phyloP scores from a whole-genome alignment of 2,329 filamentous ascomycete species.

The Atkinsonella texensis region DNA sequence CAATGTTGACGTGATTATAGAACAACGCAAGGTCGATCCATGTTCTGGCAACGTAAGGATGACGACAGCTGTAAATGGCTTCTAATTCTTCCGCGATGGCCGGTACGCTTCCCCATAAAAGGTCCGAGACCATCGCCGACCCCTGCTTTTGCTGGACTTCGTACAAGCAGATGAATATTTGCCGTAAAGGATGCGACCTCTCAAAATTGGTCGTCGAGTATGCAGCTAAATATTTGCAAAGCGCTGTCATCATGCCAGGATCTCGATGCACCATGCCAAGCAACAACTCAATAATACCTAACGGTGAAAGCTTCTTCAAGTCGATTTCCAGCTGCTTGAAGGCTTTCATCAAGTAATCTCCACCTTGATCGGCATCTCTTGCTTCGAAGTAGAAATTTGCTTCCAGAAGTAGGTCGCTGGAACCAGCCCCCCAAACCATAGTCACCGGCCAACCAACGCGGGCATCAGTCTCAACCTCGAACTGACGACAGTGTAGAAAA shows the following conservation, averaged over 20 bases:
- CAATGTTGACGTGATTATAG: slow-evolving; percentile 24
- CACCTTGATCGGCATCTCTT: slow-evolving; percentile 27
- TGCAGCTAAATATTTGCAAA: slow-evolving; percentile 32
- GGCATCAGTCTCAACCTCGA: slow-evolving; percentile 25
- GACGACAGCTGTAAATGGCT: slow-evolving; percentile 29
- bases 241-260: slow-evolving; percentile 31
- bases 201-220: slow-evolving; percentile 32
- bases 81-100: slow-evolving; percentile 32
- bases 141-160: slow-evolving; percentile 34
- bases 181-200: slow-evolving; percentile 29
- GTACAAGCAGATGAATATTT: slow-evolving; percentile 30
- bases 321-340: slow-evolving; percentile 32
- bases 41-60: slow-evolving; percentile 30
- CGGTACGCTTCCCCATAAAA: slow-evolving; percentile 29
- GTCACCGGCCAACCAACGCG: slow-evolving; percentile 28
- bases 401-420: slow-evolving; percentile 31
- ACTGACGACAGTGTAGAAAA: slow-evolving; percentile 31
- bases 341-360: slow-evolving; percentile 27
- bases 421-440: slow-evolving; percentile 32
- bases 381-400: slow-evolving; percentile 31
- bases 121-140: slow-evolving; percentile 28
- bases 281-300: slow-evolving; percentile 30
- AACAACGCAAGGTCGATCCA: slow-evolving; percentile 31
- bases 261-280: slow-evolving; percentile 32
- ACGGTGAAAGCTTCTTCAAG: slow-evolving; percentile 29